Conservation (phyloP, 495 filamentous ascomycete genomes). For the Letharia columbiana region DNA sequence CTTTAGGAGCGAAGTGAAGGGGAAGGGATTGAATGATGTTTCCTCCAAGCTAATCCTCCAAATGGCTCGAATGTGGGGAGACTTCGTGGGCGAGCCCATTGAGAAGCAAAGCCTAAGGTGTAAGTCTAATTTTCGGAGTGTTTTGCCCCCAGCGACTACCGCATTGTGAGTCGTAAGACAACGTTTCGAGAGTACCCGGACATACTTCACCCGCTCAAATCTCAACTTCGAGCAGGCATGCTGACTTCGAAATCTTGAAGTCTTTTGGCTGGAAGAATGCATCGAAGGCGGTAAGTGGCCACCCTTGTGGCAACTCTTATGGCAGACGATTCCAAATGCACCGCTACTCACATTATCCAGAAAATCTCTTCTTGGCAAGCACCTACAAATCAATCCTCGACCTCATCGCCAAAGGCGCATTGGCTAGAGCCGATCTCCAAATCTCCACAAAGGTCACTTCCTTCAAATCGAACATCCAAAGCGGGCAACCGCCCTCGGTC, state of each 20-base stretch:
- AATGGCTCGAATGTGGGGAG: constrained; percentile 71
- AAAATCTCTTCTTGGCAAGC: constrained; percentile 79
- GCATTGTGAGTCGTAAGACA: no score
- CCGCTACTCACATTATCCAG: constrained; percentile 34
- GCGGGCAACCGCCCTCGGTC: constrained; percentile 32
- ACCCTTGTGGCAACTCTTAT: neutral
- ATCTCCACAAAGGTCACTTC: constrained; percentile 47
- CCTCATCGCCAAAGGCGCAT: constrained; percentile 53
- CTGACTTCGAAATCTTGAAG: no score
- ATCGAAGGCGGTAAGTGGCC: constrained; percentile 63
- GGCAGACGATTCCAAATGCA: neutral
- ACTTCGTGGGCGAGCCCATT: constrained; percentile 74
- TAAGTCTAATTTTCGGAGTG: no score
- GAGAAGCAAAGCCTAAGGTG: constrained; percentile 73
- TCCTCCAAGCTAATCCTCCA: constrained; percentile 51
- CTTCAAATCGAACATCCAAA: constrained; percentile 33
- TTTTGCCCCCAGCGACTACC: no score
- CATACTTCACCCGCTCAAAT: no score
- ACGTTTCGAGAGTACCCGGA: no score
- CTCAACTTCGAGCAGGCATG: no score
- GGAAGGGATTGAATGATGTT: constrained; percentile 42
- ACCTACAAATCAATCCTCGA: constrained; percentile 74
- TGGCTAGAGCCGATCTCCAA: constrained; percentile 54
- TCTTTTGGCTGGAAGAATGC: constrained; percentile 91
- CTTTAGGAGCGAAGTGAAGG: constrained; percentile 52